Percentiles rank a stretch among this genome's conserved stretches.
These are phyloP conservation scores for Picea abies DNA, from an alignment of 83 land plant genomes.

Conservation along the genomic window DNA sequence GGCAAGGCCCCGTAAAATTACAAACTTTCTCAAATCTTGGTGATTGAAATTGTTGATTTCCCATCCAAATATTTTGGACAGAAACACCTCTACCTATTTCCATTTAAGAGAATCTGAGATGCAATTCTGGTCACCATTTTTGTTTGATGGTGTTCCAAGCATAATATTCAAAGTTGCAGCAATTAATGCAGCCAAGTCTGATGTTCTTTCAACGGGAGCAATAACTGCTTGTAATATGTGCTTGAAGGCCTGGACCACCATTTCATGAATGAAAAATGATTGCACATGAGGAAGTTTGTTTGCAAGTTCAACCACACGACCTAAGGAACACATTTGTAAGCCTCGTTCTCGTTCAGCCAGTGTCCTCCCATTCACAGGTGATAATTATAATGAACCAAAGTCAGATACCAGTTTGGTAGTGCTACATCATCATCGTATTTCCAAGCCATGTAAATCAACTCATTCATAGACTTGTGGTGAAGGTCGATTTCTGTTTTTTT, in stretches of 20 bases:
- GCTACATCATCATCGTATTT: constrained; percentile 89
- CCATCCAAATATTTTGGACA: too few species aligned
- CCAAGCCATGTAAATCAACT: constrained; percentile 81
- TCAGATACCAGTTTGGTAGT: constrained; percentile 96
- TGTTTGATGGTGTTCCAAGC: constrained; percentile 49
- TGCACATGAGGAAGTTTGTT: too few species aligned
- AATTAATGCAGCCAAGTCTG: constrained; percentile 62
- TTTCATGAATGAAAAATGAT: constrained; percentile 85
- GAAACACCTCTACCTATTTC: too few species aligned
- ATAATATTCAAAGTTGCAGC: constrained; percentile 78
- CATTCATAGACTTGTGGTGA: constrained; percentile 81
- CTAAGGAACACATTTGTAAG: constrained; percentile 87
- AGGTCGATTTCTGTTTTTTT: constrained; percentile 78
- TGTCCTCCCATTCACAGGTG: constrained; percentile 97
- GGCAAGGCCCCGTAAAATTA: constrained; percentile 87
- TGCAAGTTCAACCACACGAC: constrained; percentile 68
- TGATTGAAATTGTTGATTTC: too few species aligned
- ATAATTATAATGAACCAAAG: constrained; percentile 95
- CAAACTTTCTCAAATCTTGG: too few species aligned
- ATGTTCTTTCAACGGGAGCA: constrained; percentile 43
- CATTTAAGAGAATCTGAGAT: too few species aligned
- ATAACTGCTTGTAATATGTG: constrained; percentile 82
- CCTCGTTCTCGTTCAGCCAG: constrained; percentile 96
- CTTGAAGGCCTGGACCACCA: constrained; percentile 93
- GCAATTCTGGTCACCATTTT: too few species aligned